Percentiles rank a stretch among this genome's conserved stretches.
Conservation (phyloP, 78 protist species). For the Dictyostelium brefeldianum region DNA sequence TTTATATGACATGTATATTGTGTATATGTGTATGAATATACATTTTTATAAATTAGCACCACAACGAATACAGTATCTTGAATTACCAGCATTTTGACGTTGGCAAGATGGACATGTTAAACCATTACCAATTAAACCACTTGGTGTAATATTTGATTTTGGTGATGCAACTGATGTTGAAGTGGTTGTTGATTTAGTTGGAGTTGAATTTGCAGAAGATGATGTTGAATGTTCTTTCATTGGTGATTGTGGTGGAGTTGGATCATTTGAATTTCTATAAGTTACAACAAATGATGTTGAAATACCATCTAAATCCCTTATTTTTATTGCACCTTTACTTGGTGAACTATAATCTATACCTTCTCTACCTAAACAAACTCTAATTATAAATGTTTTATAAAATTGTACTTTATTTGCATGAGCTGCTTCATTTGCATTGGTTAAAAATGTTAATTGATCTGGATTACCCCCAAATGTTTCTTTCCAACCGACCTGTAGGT, state of each 20-base stretch:
- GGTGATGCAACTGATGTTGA: conserved; percentile 15
- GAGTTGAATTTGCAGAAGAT: conserved; percentile 20
- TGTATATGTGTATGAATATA: too few relatives aligned
- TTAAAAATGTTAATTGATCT: conserved; percentile 7
- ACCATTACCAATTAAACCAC: conserved; percentile 53
- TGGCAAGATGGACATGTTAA: conserved; percentile 46
- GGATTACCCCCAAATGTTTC: conserved; percentile 9
- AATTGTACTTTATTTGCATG: not conserved
- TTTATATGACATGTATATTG: too few relatives aligned
- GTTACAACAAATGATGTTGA: conserved; percentile 27
- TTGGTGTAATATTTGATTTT: conserved; percentile 1
- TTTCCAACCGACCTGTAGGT: conserved; percentile 23
- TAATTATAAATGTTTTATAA: not conserved
- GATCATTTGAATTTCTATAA: not conserved
- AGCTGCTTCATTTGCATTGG: conserved; percentile 39
- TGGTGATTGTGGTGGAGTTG: conserved; percentile 48
- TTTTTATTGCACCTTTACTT: conserved; percentile 1
- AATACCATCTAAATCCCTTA: conserved; percentile 13
- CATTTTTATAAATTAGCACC: conserved; percentile 19
- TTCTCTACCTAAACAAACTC: conserved; percentile 48
- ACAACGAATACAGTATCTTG: conserved; percentile 59
- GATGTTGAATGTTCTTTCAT: conserved; percentile 12
- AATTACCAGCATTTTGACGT: conserved; percentile 40
- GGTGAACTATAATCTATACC: conserved; percentile 27
- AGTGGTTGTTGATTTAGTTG: not conserved